A percentile compares a stretch with the other conserved stretches of the same genome.
phyloP scores from a whole-genome alignment of 2,329 filamentous ascomycete species.

The Rhynchosporium graminicola region DNA sequence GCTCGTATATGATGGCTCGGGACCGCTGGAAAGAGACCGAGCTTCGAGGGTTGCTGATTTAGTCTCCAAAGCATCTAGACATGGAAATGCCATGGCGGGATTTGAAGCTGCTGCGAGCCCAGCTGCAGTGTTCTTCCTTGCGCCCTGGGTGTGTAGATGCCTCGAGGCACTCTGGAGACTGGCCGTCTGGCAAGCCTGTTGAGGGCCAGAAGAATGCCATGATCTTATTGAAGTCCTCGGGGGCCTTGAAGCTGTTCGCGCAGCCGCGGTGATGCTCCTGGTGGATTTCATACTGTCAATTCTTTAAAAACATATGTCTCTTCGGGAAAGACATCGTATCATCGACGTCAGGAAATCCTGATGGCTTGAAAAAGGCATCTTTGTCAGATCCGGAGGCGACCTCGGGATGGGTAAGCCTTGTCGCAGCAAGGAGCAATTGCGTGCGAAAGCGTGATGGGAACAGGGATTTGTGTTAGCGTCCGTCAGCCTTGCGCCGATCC shows the following conservation, averaged over 20 bases:
- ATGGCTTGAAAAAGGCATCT: conserved; percentile 6
- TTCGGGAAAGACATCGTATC: neutral
- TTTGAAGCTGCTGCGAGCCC: conserved; percentile 59
- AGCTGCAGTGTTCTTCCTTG: conserved; percentile 25
- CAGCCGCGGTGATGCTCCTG: conserved; percentile 29
- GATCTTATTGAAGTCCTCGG: conserved; percentile 20
- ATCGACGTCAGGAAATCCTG: neutral
- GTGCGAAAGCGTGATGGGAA: conserved; percentile 22
- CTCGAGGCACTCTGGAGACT: conserved; percentile 25
- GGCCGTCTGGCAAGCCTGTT: conserved; percentile 10
- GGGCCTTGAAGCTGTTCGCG: conserved; percentile 28
- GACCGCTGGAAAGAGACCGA: conserved; percentile 70
- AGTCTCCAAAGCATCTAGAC: conserved; percentile 80
- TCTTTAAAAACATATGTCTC: neutral
- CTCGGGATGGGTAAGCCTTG: conserved; percentile 1
- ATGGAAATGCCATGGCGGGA: conserved; percentile 85
- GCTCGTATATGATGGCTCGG: conserved; percentile 91
- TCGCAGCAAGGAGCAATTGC: conserved; percentile 18
- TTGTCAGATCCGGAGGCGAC: conserved; percentile 20
- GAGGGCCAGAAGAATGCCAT: conserved; percentile 27
- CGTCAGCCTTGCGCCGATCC: conserved; percentile 10
- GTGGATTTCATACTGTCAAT: conserved; percentile 32
- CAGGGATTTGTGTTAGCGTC: neutral
- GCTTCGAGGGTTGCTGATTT: conserved; percentile 73
- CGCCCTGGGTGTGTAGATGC: conserved; percentile 31